These are phyloP conservation scores for Cyclotella kingstonii DNA, from an alignment of 108 stramenopile species.

Conservation along the genomic window DNA sequence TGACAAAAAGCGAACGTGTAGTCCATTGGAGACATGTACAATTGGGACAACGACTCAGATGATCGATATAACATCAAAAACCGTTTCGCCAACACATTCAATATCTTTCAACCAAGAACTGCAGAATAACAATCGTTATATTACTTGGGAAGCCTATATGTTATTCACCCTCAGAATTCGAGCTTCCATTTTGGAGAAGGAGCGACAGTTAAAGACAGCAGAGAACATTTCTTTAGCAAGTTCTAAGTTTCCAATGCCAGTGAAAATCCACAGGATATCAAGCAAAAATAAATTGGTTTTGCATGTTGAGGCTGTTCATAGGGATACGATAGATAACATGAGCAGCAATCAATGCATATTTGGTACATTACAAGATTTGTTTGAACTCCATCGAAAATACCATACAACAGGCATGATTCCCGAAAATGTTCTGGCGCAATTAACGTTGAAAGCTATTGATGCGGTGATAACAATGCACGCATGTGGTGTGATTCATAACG, in stretches of 20 bases:
- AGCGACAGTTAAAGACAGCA: constrained; percentile 1
- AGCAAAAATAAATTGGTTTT: constrained; percentile 7
- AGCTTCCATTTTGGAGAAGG: constrained; percentile 4
- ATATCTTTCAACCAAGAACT: neutral
- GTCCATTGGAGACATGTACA: constrained; percentile 30
- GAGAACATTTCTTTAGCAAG: neutral
- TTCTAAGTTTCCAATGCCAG: constrained; percentile 21
- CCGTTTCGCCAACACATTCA: neutral
- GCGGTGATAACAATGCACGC: constrained; percentile 43
- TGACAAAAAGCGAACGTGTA: constrained; percentile 27
- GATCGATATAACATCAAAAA: neutral
- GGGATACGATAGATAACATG: neutral
- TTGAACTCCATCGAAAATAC: constrained; percentile 27
- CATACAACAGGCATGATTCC: constrained; percentile 38
- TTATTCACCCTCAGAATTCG: constrained; percentile 23
- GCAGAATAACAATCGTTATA: too few relatives aligned
- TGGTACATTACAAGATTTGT: constrained; percentile 44
- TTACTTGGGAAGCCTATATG: constrained; percentile 34
- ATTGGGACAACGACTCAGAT: constrained; percentile 5
- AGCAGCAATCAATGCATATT: constrained; percentile 9
- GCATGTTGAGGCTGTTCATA: constrained; percentile 2
- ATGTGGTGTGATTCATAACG: constrained; percentile 34
- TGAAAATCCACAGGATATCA: constrained; percentile 11
- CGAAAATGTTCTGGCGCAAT: constrained; percentile 29
- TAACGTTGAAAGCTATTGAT: constrained; percentile 30